Percentiles rank a stretch among this genome's conserved stretches.
Conservation (phyloP, 257 asterid genomes). For the Phtheirospermum japonicum region DNA sequence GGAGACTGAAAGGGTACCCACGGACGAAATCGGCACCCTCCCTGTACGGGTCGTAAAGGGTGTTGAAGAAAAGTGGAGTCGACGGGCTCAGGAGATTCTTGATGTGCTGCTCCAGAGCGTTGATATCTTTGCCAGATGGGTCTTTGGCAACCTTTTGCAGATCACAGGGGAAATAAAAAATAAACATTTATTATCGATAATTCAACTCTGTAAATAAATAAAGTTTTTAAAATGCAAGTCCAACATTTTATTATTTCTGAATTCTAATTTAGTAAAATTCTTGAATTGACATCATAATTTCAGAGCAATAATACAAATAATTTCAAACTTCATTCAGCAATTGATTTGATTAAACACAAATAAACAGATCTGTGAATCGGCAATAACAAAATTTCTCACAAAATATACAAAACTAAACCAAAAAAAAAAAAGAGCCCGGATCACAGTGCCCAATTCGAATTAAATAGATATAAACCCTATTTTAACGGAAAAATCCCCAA, state of each 20-base stretch:
- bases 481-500: background rate
- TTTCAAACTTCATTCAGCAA: background rate
- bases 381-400: slow-evolving; percentile 1
- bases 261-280: background rate
- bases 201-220: too few species aligned
- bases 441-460: background rate
- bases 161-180: background rate
- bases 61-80: slow-evolving; percentile 79
- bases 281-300: background rate
- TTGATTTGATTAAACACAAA: background rate
- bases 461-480: too few species aligned
- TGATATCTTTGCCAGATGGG: slow-evolving; percentile 75
- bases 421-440: background rate
- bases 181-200: too few species aligned
- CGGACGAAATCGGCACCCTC: slow-evolving; percentile 85
- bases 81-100: slow-evolving; percentile 66
- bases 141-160: slow-evolving; percentile 67
- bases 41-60: slow-evolving; percentile 77
- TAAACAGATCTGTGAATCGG: slow-evolving; percentile 2
- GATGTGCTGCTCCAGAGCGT: slow-evolving; percentile 86
- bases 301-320: background rate
- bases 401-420: background rate
- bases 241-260: background rate
- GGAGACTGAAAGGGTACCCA: slow-evolving; percentile 84
- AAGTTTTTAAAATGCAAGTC: background rate